These are phyloP conservation scores for Penicillium decumbens DNA, from an alignment of 2,329 filamentous ascomycete species.

Conservation along the genomic window DNA sequence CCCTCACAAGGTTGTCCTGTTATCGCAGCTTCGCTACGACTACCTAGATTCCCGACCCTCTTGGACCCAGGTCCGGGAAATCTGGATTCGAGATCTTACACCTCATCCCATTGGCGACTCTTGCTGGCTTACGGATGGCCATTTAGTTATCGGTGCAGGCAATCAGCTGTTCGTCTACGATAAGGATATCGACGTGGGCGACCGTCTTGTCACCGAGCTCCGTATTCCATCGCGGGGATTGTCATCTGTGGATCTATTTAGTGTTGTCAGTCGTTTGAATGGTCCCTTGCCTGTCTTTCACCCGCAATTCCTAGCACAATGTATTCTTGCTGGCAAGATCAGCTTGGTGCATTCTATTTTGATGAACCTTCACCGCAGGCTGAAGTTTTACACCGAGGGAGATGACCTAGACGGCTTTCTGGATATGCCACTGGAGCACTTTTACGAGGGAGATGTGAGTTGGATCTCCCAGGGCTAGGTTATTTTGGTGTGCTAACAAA, in stretches of 20 bases:
- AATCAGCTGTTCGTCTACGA: constrained; percentile 87
- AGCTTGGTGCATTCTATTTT: constrained; percentile 67
- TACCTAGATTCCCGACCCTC: constrained; percentile 85
- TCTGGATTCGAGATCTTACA: constrained; percentile 73
- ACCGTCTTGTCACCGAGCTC: constrained; percentile 56
- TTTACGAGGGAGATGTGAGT: constrained; percentile 46
- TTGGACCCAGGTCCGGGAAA: constrained; percentile 79
- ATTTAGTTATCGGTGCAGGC: constrained; percentile 80
- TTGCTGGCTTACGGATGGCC: constrained; percentile 80
- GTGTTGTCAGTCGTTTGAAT: constrained; percentile 77
- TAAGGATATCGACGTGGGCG: constrained; percentile 63
- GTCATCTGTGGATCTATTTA: constrained; percentile 66
- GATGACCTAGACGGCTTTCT: constrained; percentile 76
- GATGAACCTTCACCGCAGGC: constrained; percentile 63
- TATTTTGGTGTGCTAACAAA: constrained; percentile 16
- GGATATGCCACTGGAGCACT: constrained; percentile 51
- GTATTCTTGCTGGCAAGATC: constrained; percentile 74
- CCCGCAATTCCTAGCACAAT: constrained; percentile 83
- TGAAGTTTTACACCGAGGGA: constrained; percentile 80
- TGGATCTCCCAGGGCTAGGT: constrained; percentile 5
- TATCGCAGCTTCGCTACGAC: constrained; percentile 85
- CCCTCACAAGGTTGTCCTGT: constrained; percentile 73
- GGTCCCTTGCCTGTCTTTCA: constrained; percentile 86
- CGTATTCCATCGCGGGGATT: constrained; percentile 47
- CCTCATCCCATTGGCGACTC: constrained; percentile 90